Evolutionary conservation across 2,329 filamentous ascomycete genomes (phyloP), one percentile per base, ranked within the genome.

Genomic region (Shiraia bambusicola): DNA sequence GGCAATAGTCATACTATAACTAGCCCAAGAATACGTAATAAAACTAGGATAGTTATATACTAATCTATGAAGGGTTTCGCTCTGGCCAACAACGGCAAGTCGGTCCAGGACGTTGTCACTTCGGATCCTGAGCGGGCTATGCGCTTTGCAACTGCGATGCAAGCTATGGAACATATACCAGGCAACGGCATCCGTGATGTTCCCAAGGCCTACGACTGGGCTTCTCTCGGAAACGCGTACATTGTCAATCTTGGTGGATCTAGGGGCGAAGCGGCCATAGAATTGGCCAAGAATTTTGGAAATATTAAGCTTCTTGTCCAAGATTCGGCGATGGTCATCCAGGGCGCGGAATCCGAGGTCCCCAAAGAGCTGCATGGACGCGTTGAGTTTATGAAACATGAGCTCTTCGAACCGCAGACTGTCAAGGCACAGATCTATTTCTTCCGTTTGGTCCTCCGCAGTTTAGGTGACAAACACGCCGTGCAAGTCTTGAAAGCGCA

Each of bases 1-100:
- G n/a, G n/a, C n/a, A n/a, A n/a, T n/a, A n/a, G n/a, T n/a, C n/a
- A n/a, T n/a, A n/a, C n/a, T n/a, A n/a, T n/a, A n/a, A n/a, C n/a
- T n/a, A n/a, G n/a, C n/a, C n/a, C n/a, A n/a, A n/a, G n/a, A n/a
- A n/a, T n/a, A n/a, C n/a, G n/a, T n/a, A n/a, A n/a, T n/a, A n/a
- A n/a, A n/a, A n/a, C n/a, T n/a, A n/a, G n/a, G n/a, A n/a, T n/a
- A n/a, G n/a, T n/a, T n/a, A n/a, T n/a, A 16, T 40, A n/a, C 30
- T 50, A 26, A 47, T 39, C 10, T 39, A 2, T 31, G 35, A 30
- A 50, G 47, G 47, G 40, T 30, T 47, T 34, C 15, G 37, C 35
- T 37, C 47, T 50, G 30, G 47, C 47, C 34, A 50, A 50, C 37
- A 19, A 50, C 37, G 40, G 40, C 37, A 47, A 50, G 31, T 33